phyloP scores from a whole-genome alignment of 2,329 filamentous ascomycete genomes.

The Stromatinia cepivora region DNA sequence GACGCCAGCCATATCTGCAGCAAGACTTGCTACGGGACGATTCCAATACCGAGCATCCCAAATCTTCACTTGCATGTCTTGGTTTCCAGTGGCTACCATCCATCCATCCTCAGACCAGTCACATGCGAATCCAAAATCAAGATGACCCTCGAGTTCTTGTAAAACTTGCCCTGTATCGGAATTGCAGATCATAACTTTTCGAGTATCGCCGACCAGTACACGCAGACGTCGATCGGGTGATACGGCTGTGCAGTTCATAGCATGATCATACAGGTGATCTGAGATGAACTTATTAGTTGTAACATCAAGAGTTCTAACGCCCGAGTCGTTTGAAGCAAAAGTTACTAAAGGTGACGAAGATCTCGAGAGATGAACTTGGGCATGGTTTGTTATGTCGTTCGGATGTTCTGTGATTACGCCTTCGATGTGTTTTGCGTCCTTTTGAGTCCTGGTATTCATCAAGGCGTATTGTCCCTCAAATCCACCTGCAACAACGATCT shows the following conservation, averaged over 20 bases:
- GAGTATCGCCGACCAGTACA: slow-evolving; percentile 69
- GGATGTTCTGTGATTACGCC: slow-evolving; percentile 50
- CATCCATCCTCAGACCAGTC: slow-evolving; percentile 78
- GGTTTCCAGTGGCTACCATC: slow-evolving; percentile 73
- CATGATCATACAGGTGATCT: slow-evolving; percentile 56
- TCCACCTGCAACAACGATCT: slow-evolving; percentile 44
- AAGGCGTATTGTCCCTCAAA: slow-evolving; percentile 45
- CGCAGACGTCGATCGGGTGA: slow-evolving; percentile 72
- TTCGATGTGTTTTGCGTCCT: slow-evolving; percentile 39
- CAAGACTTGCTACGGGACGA: slow-evolving; percentile 54
- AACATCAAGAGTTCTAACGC: slow-evolving; percentile 60
- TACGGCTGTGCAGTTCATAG: slow-evolving; percentile 72
- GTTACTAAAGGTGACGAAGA: slow-evolving; percentile 56
- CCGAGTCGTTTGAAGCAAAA: slow-evolving; percentile 63
- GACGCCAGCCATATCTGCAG: slow-evolving; percentile 66
- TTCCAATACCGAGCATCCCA: slow-evolving; percentile 75
- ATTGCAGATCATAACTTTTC: slow-evolving; percentile 65
- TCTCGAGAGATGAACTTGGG: slow-evolving; percentile 58
- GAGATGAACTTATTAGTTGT: slow-evolving; percentile 58
- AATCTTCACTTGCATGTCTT: slow-evolving; percentile 71
- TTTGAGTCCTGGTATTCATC: slow-evolving; percentile 39
- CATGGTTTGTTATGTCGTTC: slow-evolving; percentile 65
- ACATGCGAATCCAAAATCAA: slow-evolving; percentile 73
- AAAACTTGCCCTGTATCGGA: slow-evolving; percentile 63
- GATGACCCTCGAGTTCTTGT: slow-evolving; percentile 61